Evolutionary conservation across 1,139 yeast species (phyloP), one percentile per base, ranked within the genome.

Genomic region (Saccharomyces pastorianus): DNA sequence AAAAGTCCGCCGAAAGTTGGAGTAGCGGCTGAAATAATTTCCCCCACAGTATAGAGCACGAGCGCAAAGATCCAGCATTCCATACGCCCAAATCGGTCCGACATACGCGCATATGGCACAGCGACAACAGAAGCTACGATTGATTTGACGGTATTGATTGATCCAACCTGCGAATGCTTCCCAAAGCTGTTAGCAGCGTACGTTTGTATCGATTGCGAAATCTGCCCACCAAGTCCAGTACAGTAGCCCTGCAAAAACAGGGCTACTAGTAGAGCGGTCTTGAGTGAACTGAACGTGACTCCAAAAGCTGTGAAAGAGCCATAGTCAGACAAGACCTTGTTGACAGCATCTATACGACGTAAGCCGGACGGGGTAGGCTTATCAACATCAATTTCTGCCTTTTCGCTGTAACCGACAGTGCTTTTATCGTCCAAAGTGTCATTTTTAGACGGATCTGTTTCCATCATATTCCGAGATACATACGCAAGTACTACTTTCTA

Each of bases 261-360:
- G 8, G 41, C 41, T n/a, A 32, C 41, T n/a, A 32, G 41, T 32
- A 32, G 20, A n/a, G 41, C 9, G 20, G 17, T 32, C 41, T 32
- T 32, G 20, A 32, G 20, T n/a, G 47, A 27, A 17, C 14, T 44
- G 4, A 44, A 44, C 27, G 27, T 26, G 4, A 44, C 17, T 44
- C 47, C 47, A 20, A 44, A 44, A 44, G 47, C 47, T 44, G 47
- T 44, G 29, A 44, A 44, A 13, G 47, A 44, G 47, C 47, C 27
- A n/a, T 44, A 44, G 29, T 26, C 17, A 14, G 47, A 44, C 47
- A 44, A 6, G 17, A 44, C 27, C 47, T 9, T 26, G 29, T 44
- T 44, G 27, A 44, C 47, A 17, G 47, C 47, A 14, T 44, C 47
- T 44, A 44, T 44, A 26, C 47, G 47, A n/a, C 13, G 27, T 5